These are phyloP conservation scores for Colletotrichum lini DNA, from an alignment of 2,329 filamentous ascomycete species.

Conservation along the genomic window DNA sequence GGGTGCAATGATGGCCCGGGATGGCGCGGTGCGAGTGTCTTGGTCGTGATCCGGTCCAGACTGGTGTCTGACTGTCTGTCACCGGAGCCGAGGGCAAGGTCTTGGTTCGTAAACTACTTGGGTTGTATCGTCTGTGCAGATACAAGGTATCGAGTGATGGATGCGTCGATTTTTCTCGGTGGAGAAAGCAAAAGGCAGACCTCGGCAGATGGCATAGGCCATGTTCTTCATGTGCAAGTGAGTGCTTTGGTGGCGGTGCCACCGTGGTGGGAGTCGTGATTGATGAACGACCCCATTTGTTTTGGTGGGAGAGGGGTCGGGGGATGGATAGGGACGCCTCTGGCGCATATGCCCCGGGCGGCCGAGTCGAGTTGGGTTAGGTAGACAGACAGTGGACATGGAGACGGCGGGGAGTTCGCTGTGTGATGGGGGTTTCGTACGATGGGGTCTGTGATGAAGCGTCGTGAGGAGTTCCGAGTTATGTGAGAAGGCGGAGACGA, in stretches of 20 bases:
- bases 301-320: slow-evolving; percentile 31
- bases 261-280: background rate
- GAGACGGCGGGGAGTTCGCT: no score
- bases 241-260: slow-evolving; percentile 1
- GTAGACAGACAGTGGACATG: no score
- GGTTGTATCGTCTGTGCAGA: no score
- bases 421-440: no score
- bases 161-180: background rate
- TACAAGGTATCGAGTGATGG: background rate
- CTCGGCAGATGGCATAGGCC: slow-evolving; percentile 3
- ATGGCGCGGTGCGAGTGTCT: background rate
- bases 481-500: no score
- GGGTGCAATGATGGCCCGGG: background rate
- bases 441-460: no score
- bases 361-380: no score
- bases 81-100: background rate
- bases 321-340: background rate
- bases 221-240: slow-evolving; percentile 8
- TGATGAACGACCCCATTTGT: slow-evolving; percentile 16
- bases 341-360: no score
- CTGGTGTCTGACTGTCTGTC: background rate
- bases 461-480: no score
- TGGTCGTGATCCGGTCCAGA: background rate
- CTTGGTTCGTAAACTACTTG: no score
- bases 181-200: background rate